phyloP scores from a whole-genome alignment of 2,329 filamentous ascomycete genomes.

The Botrytis paeoniae region DNA sequence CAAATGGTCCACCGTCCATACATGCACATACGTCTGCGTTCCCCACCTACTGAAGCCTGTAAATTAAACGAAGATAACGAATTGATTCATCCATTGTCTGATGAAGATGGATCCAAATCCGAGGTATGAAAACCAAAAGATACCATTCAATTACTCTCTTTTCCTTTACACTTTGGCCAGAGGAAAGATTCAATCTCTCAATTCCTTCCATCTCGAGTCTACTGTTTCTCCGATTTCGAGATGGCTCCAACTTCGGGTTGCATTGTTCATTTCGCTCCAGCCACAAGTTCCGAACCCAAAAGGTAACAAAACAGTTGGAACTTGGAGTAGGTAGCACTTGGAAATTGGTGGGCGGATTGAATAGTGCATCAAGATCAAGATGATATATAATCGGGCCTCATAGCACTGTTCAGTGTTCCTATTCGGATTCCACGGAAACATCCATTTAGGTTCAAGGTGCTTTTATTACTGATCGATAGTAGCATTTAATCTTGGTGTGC shows the following conservation, averaged over 20 bases:
- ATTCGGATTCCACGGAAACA: neutral
- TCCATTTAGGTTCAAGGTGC: neutral
- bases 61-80: conserved; percentile 1
- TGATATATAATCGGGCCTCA: neutral
- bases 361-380: neutral
- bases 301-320: neutral
- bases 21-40: neutral
- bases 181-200: neutral
- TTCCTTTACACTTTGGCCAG: neutral
- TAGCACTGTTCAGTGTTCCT: neutral
- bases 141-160: neutral
- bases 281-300: neutral
- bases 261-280: neutral
- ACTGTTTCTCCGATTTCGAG: neutral
- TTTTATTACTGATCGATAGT: neutral
- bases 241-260: neutral
- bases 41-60: neutral
- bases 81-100: neutral
- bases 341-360: neutral
- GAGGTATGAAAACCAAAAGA: neutral
- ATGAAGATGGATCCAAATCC: neutral
- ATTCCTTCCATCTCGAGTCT: conserved; percentile 1
- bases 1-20: neutral
- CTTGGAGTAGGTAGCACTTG: neutral
- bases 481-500: neutral